These are phyloP conservation scores for Letharia lupina DNA, from an alignment of 495 filamentous ascomycete species.

Conservation along the genomic window DNA sequence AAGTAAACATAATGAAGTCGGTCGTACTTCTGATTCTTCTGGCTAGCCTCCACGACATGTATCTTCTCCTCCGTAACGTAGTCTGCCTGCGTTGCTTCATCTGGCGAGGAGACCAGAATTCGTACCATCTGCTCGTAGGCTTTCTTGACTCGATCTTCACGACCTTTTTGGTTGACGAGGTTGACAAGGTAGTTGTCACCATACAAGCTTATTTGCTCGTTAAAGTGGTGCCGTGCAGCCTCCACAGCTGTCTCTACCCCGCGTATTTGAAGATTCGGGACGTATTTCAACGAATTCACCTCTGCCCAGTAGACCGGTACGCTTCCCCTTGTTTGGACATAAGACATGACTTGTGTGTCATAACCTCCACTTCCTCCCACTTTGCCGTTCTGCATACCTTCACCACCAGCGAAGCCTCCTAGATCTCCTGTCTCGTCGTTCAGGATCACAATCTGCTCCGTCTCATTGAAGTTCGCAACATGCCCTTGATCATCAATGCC, in stretches of 20 bases:
- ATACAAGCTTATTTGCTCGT: conserved; percentile 84
- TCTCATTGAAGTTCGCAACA: conserved; percentile 96
- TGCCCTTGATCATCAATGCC: conserved; percentile 90
- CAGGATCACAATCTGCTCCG: conserved; percentile 80
- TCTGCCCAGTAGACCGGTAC: conserved; percentile 94
- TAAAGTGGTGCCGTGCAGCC: conserved; percentile 77
- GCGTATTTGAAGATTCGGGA: conserved; percentile 78
- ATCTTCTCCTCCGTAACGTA: conserved; percentile 66
- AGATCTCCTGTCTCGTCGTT: conserved; percentile 68
- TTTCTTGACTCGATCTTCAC: conserved; percentile 76
- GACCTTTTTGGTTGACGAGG: conserved; percentile 87
- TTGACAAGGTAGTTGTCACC: conserved; percentile 97
- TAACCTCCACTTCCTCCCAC: conserved; percentile 46
- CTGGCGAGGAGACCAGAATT: conserved; percentile 58
- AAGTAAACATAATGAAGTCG: conserved; percentile 93
- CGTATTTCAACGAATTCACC: conserved; percentile 81
- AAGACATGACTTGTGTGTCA: conserved; percentile 82
- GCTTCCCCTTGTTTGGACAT: conserved; percentile 92
- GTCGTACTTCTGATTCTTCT: conserved; percentile 58
- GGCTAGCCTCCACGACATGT: conserved; percentile 58
- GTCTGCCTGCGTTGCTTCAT: conserved; percentile 51
- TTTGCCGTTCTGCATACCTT: conserved; percentile 63
- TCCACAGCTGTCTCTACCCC: conserved; percentile 71
- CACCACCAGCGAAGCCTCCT: conserved; percentile 72
- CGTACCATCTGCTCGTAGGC: conserved; percentile 87